These are phyloP conservation scores for Hymenoscyphus fraxineus DNA, from an alignment of 2,329 filamentous ascomycete genomes.

Conservation along the genomic window DNA sequence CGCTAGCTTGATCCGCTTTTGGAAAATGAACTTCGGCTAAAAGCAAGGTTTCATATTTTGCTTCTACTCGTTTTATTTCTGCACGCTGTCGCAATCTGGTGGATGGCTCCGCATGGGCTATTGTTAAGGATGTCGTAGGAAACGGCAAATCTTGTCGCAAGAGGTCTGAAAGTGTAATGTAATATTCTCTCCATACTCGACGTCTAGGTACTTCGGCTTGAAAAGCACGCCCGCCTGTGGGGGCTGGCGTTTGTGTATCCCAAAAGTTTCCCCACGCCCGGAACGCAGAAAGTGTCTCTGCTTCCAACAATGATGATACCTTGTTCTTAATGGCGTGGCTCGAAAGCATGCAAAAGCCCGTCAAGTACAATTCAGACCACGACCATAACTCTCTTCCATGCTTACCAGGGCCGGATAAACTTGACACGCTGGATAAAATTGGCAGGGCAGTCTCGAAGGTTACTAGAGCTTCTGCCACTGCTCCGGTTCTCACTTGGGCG, in stretches of 20 bases:
- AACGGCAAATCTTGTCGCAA: conserved; percentile 64
- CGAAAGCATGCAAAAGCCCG: conserved; percentile 68
- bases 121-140: conserved; percentile 42
- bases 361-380: conserved; percentile 76
- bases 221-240: conserved; percentile 54
- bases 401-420: conserved; percentile 35
- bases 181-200: conserved; percentile 82
- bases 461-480: conserved; percentile 56
- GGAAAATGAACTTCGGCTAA: conserved; percentile 80
- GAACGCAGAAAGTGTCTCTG: conserved; percentile 53
- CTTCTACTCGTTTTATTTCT: conserved; percentile 77
- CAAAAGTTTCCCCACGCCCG: conserved; percentile 70
- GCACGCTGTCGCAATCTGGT: conserved; percentile 62
- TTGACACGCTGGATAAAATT: conserved; percentile 53
- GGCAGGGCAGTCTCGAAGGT: conserved; percentile 65
- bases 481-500: conserved; percentile 48
- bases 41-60: conserved; percentile 73
- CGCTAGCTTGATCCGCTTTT: conserved; percentile 72
- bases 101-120: conserved; percentile 46
- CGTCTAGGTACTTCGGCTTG: conserved; percentile 58
- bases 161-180: conserved; percentile 72
- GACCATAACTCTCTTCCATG: conserved; percentile 64
- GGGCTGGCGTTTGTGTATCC: conserved; percentile 44
- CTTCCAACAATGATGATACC: conserved; percentile 48
- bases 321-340: conserved; percentile 54